Percentiles rank a stretch among this genome's conserved stretches.
These are phyloP conservation scores for Prunella vulgaris DNA, from an alignment of 257 asterid genomes.

Conservation along the genomic window DNA sequence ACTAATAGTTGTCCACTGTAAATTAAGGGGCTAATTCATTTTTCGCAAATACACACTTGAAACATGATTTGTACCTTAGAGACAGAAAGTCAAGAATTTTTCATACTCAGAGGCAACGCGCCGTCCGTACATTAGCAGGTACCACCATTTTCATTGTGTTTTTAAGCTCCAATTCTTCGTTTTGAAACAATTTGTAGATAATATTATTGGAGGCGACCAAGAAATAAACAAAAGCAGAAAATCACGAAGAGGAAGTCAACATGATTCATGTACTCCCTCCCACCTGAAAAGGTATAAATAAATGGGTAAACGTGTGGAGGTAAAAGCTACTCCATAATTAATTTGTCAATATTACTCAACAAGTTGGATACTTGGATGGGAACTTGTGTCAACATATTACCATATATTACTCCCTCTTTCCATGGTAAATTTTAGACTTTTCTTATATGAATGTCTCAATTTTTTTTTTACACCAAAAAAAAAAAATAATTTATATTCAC, in stretches of 20 bases:
- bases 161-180: conserved; percentile 19
- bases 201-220: conserved; percentile 12
- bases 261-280: conserved; percentile 21
- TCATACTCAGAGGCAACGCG: conserved; percentile 78
- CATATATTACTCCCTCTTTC: too few relatives aligned
- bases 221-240: background rate
- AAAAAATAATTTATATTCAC: too few relatives aligned
- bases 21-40: background rate
- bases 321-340: background rate
- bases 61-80: conserved; percentile 43
- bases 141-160: conserved; percentile 34
- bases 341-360: too few relatives aligned
- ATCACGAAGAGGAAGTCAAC: conserved; percentile 15
- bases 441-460: too few relatives aligned
- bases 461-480: too few relatives aligned
- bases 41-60: background rate
- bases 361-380: too few relatives aligned
- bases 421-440: too few relatives aligned
- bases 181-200: too few relatives aligned
- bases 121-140: conserved; percentile 49
- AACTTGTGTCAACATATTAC: too few relatives aligned
- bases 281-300: background rate
- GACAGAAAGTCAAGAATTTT: conserved; percentile 64
- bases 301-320: background rate
- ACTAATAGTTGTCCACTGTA: background rate